phyloP scores from a whole-genome alignment of 2,329 filamentous ascomycete genomes.

The Venturia oleaginea region DNA sequence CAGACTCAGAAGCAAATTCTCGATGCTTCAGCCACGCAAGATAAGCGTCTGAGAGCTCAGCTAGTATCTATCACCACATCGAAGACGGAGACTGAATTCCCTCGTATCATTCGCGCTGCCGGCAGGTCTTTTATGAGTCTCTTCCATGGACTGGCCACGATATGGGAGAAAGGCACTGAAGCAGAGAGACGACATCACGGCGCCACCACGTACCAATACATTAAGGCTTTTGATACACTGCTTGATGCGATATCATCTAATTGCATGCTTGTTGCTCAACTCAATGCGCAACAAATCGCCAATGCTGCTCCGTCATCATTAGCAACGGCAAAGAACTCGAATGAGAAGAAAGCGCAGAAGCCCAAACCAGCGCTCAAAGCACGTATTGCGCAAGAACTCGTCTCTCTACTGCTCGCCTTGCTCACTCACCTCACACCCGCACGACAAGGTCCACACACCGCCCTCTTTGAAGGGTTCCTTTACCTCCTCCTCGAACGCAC shows the following conservation, averaged over 20 bases:
- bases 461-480: slow-evolving; percentile 12
- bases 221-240: slow-evolving; percentile 2
- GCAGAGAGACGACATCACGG: slow-evolving; percentile 16
- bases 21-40: slow-evolving; percentile 14
- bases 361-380: not conserved
- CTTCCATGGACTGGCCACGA: slow-evolving; percentile 6
- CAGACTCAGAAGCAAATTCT: slow-evolving; percentile 14
- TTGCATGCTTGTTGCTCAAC: not conserved
- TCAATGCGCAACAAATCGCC: not conserved
- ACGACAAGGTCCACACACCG: slow-evolving; percentile 4
- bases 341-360: not conserved
- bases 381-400: slow-evolving; percentile 8
- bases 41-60: slow-evolving; percentile 19
- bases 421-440: slow-evolving; percentile 1
- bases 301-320: not conserved
- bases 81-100: slow-evolving; percentile 2
- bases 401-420: slow-evolving; percentile 7
- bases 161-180: slow-evolving; percentile 8
- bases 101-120: slow-evolving; percentile 1
- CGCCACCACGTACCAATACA: slow-evolving; percentile 21
- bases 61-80: not conserved
- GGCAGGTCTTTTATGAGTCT: slow-evolving; percentile 12
- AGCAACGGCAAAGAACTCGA: not conserved
- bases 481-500: slow-evolving; percentile 7
- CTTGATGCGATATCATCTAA: not conserved